Percentiles rank a stretch among this genome's conserved stretches.
These are phyloP conservation scores for Fusarium sp. DNA, from an alignment of 2,329 filamentous ascomycete genomes.

Conservation along the genomic window DNA sequence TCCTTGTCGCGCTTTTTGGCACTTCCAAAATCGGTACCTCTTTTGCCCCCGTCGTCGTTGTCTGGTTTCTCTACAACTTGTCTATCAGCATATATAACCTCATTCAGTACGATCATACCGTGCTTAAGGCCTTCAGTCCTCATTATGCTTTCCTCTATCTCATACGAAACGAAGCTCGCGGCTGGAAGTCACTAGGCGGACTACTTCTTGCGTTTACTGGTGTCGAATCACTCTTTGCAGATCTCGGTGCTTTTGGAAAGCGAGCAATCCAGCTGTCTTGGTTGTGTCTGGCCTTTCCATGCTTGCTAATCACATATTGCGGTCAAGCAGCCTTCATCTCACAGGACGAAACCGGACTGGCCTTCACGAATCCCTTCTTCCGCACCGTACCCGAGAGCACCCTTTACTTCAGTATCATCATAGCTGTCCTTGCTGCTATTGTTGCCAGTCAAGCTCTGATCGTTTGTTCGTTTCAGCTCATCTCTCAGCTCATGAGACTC, in stretches of 20 bases:
- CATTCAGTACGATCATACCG: slow-evolving; percentile 61
- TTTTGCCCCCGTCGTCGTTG: slow-evolving; percentile 74
- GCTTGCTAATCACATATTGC: slow-evolving; percentile 72
- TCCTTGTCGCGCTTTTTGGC: slow-evolving; percentile 73
- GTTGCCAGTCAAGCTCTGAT: slow-evolving; percentile 85
- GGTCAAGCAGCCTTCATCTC: slow-evolving; percentile 81
- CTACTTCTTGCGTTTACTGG: slow-evolving; percentile 80
- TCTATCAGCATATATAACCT: slow-evolving; percentile 73
- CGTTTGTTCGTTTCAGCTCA: slow-evolving; percentile 76
- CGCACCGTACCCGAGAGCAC: slow-evolving; percentile 74
- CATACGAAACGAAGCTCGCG: slow-evolving; percentile 66
- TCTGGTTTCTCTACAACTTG: slow-evolving; percentile 75
- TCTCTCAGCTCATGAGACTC: slow-evolving; percentile 77
- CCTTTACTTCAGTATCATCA: slow-evolving; percentile 74
- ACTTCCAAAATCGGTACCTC: slow-evolving; percentile 68
- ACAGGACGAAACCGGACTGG: slow-evolving; percentile 60
- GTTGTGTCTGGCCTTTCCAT: slow-evolving; percentile 76
- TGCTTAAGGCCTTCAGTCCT: slow-evolving; percentile 68
- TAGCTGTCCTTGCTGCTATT: slow-evolving; percentile 77
- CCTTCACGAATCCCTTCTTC: slow-evolving; percentile 76
- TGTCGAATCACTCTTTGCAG: slow-evolving; percentile 83
- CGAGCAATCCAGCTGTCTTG: slow-evolving; percentile 79
- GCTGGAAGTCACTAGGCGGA: slow-evolving; percentile 75
- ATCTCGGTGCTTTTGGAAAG: slow-evolving; percentile 79
- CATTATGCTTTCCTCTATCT: slow-evolving; percentile 72